Conservation (phyloP, 306 rosid species). For the Prosopis cineraria region DNA sequence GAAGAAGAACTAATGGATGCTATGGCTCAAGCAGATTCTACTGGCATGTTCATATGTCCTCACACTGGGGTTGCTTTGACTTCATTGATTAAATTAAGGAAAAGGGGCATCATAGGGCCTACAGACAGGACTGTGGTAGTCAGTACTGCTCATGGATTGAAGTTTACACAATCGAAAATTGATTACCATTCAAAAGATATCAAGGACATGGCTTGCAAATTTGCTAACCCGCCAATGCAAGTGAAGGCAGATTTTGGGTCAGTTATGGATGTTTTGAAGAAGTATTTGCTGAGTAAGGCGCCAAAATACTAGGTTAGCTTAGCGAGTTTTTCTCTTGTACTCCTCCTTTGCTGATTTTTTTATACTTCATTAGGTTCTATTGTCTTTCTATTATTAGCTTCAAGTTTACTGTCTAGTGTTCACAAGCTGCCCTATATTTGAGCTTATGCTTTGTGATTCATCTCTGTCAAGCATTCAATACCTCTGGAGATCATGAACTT, state of each 20-base stretch:
- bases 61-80: constrained; percentile 67
- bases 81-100: constrained; percentile 54
- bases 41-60: constrained; percentile 70
- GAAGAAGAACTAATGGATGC: constrained; percentile 69
- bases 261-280: constrained; percentile 63
- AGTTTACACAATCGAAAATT: constrained; percentile 59
- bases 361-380: neutral
- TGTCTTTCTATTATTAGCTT: neutral
- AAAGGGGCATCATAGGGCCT: constrained; percentile 46
- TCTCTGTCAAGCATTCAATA: neutral
- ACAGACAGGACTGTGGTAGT: constrained; percentile 64
- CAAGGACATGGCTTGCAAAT: constrained; percentile 58
- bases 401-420: neutral
- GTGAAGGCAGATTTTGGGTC: constrained; percentile 62
- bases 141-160: constrained; percentile 69
- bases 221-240: constrained; percentile 54
- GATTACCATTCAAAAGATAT: constrained; percentile 58
- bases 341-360: neutral
- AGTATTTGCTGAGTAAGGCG: constrained; percentile 49
- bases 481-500: neutral
- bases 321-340: constrained; percentile 15
- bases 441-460: neutral
- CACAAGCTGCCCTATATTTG: neutral
- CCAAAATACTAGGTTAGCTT: constrained; percentile 31
- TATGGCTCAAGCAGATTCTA: constrained; percentile 57